Evolutionary conservation across 2,329 filamentous ascomycete species (phyloP).

Genomic region (Cyphellophora europaea): DNA sequence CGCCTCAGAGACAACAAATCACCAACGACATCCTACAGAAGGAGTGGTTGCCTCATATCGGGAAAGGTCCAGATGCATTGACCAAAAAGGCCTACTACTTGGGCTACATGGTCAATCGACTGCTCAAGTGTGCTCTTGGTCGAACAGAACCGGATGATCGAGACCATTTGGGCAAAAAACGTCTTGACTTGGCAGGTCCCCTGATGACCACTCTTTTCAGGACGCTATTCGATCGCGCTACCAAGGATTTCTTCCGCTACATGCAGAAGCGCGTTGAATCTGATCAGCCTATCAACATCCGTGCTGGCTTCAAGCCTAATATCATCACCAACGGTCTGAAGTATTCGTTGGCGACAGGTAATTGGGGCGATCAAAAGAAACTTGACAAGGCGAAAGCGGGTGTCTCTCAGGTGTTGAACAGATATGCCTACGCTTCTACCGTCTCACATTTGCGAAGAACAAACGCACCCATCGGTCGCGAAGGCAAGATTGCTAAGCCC

Average conservation of each 20-base stretch:
- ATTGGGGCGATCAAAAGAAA: slow-evolving; percentile 99
- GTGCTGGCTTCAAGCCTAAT: slow-evolving; percentile 79
- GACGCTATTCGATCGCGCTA: slow-evolving; percentile 80
- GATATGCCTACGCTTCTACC: slow-evolving; percentile 95
- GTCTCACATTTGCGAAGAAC: slow-evolving; percentile 93
- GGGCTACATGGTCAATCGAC: slow-evolving; percentile 96
- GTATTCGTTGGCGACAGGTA: slow-evolving; percentile 93
- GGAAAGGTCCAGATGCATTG: slow-evolving; percentile 86
- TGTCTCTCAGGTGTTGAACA: slow-evolving; percentile 95
- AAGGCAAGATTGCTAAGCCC: slow-evolving; percentile 96
- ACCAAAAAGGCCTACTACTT: slow-evolving; percentile 96
- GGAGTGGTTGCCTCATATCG: slow-evolving; percentile 93
- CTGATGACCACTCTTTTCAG: slow-evolving; percentile 95
- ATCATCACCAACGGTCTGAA: slow-evolving; percentile 91
- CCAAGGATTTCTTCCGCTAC: slow-evolving; percentile 81
- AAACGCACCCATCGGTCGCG: slow-evolving; percentile 93
- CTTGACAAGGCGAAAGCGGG: slow-evolving; percentile 88
- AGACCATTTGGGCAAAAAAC: slow-evolving; percentile 99
- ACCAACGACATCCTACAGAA: slow-evolving; percentile 94
- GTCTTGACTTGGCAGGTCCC: slow-evolving; percentile 87
- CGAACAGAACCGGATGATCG: slow-evolving; percentile 91
- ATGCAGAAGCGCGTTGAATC: slow-evolving; percentile 87
- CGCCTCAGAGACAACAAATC: slow-evolving; percentile 78
- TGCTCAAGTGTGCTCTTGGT: slow-evolving; percentile 86
- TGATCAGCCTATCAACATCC: slow-evolving; percentile 80